Evolutionary conservation across 73 alveolate species (phyloP).

Genomic region (Paramecium tetraurelia): DNA sequence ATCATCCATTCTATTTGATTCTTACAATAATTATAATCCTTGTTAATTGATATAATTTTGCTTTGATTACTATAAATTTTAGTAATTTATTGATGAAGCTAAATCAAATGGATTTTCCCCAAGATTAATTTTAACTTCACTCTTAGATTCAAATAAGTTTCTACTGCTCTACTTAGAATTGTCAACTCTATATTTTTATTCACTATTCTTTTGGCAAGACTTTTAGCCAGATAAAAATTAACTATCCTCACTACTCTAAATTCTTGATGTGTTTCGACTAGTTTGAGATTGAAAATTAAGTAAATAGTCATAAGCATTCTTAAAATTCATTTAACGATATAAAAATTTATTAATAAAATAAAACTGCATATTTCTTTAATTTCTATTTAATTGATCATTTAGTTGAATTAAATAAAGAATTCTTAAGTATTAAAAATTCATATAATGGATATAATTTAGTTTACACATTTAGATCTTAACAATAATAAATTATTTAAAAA

Average conservation of each 20-base stretch:
- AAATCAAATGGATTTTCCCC: background rate
- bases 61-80: background rate
- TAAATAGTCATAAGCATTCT: constrained; percentile 15
- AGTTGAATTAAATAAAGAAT: too few relatives aligned
- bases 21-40: background rate
- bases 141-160: background rate
- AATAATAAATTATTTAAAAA: too few relatives aligned
- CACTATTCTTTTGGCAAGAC: background rate
- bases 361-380: background rate
- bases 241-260: background rate
- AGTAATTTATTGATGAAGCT: background rate
- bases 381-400: background rate
- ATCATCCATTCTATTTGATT: background rate
- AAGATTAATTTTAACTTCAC: background rate
- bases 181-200: background rate
- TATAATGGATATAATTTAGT: too few relatives aligned
- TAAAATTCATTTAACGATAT: constrained; percentile 4
- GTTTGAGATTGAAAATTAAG: background rate
- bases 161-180: background rate
- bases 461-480: background rate
- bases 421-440: too few relatives aligned
- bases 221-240: background rate
- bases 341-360: background rate
- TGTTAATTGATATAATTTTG: background rate
- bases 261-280: background rate